These are phyloP conservation scores for Musa beccarii DNA, from an alignment of 176 grass and related monocot species.

Conservation along the genomic window DNA sequence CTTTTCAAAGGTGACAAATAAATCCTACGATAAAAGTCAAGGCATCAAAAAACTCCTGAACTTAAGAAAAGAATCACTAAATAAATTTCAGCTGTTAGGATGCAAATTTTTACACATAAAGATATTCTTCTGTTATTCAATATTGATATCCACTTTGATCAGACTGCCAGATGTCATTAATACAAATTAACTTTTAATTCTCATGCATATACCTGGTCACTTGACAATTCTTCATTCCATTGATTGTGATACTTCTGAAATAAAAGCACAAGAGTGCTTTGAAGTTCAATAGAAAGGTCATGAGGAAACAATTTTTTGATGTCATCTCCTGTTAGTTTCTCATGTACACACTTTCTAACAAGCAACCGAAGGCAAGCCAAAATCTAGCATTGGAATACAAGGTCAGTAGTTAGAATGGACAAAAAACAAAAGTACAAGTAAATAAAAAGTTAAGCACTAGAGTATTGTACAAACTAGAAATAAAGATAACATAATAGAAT, in stretches of 20 bases:
- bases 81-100: no score
- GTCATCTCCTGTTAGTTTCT: conserved; percentile 17
- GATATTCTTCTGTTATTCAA: neutral
- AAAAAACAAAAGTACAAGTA: neutral
- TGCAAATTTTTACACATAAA: no score
- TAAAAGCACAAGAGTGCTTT: neutral
- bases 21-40: no score
- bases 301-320: conserved; percentile 8
- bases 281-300: conserved; percentile 12
- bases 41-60: no score
- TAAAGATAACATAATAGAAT: neutral
- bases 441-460: neutral
- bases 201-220: conserved; percentile 11
- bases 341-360: conserved; percentile 12
- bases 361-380: conserved; percentile 18
- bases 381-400: conserved; percentile 1
- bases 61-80: no score
- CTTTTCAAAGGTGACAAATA: no score
- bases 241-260: conserved; percentile 7
- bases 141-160: neutral
- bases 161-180: neutral
- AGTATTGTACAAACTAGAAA: neutral
- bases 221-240: conserved; percentile 19
- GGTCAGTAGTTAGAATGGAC: neutral
- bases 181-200: neutral